phyloP scores from a whole-genome alignment of 305 asterid species.

The Fraxinus floribunda region DNA sequence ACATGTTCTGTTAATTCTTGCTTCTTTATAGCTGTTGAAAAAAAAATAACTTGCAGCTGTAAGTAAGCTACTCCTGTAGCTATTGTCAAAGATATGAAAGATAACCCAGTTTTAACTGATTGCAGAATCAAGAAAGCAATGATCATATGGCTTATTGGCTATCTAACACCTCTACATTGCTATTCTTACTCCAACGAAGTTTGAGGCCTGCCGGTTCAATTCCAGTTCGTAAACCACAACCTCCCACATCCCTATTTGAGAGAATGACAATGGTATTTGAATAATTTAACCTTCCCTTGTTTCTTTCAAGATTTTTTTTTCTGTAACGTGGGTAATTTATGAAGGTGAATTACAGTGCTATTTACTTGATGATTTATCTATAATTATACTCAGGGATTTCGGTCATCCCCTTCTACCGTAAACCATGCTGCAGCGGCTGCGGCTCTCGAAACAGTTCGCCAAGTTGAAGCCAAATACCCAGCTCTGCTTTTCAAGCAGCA shows the following conservation, averaged over 20 bases:
- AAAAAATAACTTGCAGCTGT: not conserved
- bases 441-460: conserved; percentile 83
- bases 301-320: conserved; percentile 22
- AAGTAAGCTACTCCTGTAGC: not conserved
- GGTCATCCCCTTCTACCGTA: conserved; percentile 86
- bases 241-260: conserved; percentile 91
- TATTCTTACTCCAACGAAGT: conserved; percentile 75
- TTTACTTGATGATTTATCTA: conserved; percentile 5
- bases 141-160: conserved; percentile 84
- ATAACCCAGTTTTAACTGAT: conserved; percentile 19
- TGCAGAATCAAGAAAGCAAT: conserved; percentile 78
- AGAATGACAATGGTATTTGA: conserved; percentile 92
- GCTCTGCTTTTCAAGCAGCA: conserved; percentile 99
- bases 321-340: not conserved
- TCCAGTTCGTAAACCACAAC: conserved; percentile 68
- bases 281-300: not conserved
- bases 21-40: not conserved
- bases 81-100: not conserved
- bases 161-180: conserved; percentile 69
- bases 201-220: conserved; percentile 72
- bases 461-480: conserved; percentile 95
- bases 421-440: conserved; percentile 71
- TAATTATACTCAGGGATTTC: conserved; percentile 67
- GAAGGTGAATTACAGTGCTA: not conserved
- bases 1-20: not conserved